These are phyloP conservation scores for Lactarius psammicola DNA, from an alignment of 768 basidiomycete species.

Conservation along the genomic window DNA sequence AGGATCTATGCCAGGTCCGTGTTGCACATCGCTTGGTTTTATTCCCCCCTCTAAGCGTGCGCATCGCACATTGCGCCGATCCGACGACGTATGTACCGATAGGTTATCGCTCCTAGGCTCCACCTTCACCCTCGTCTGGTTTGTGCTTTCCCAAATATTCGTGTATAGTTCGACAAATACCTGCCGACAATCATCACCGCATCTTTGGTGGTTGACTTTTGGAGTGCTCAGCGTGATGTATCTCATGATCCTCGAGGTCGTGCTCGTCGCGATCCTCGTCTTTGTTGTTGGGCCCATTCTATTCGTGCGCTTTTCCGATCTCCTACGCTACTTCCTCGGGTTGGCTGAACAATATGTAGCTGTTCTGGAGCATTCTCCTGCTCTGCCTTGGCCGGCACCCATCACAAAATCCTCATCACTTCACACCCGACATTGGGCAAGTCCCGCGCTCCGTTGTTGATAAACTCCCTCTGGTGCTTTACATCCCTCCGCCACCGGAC, in stretches of 20 bases:
- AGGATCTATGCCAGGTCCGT: conserved; percentile 28
- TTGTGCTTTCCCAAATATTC: conserved; percentile 75
- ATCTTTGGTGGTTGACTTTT: conserved; percentile 86
- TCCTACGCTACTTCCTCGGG: not conserved
- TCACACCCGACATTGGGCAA: conserved; percentile 78
- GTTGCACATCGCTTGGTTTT: not conserved
- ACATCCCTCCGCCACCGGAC: conserved; percentile 75
- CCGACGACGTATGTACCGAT: not conserved
- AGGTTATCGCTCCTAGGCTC: conserved; percentile 67
- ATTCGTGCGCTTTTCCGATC: conserved; percentile 51
- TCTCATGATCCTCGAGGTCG: conserved; percentile 65
- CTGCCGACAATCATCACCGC: conserved; percentile 71
- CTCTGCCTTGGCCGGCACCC: conserved; percentile 81
- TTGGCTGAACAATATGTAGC: conserved; percentile 40
- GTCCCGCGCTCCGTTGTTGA: conserved; percentile 70
- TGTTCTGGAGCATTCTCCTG: conserved; percentile 75
- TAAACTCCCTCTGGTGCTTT: conserved; percentile 78
- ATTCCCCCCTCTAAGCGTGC: conserved; percentile 1
- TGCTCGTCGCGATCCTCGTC: conserved; percentile 71
- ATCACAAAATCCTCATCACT: conserved; percentile 65
- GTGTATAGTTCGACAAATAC: conserved; percentile 73
- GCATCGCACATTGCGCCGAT: not conserved
- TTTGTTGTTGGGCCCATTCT: conserved; percentile 77
- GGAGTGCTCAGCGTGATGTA: conserved; percentile 79
- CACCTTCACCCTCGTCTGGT: conserved; percentile 76